Base-by-base conservation (phyloP, 495 filamentous ascomycete species). In the Ramalina peruviana region DNA sequence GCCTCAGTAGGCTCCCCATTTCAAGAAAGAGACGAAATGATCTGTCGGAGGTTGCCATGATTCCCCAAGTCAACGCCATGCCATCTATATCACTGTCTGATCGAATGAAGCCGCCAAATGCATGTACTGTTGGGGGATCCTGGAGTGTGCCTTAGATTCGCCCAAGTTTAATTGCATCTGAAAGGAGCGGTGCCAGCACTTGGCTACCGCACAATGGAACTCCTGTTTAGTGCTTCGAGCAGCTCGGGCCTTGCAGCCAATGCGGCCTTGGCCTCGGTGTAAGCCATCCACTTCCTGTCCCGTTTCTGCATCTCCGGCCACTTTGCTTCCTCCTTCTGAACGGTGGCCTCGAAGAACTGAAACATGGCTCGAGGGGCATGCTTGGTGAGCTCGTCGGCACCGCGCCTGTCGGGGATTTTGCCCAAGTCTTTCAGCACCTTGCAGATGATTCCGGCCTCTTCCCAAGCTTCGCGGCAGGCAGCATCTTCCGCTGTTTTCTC, bases 241-340 rank as follows among this genome's bases (percentile, higher is more conserved):
- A 98, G 72, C 72, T 97, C 93, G 15, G 90, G 90, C 37, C 92
- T 75, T 53, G 76, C 75, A 49, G 75, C 74, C 57, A 98, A 72
- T 37, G 81, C 82, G 52, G 79, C 73, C 48, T 74, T 76, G n/a
- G 93, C 92, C 64, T 90, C 77, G 46, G 75, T 65, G 63, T 85
- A 96, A 12, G 79, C 76, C 62, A 95, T 82, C 92, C 92, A 98
- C 62, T 83, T 77, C 48, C 93, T 80, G 63, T 76, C 79, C 52
- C 92, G 76, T 71, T 94, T 95, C 65, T 94, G 76, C 77, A 78
- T 85, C 72, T 98, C 92, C 4, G 92, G 92, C 92, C 92, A 98
- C 47, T 88, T 75, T 9, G 64, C 66, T 63, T 94, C 86, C 67
- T 93, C 83, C 51, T 78, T 78, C 55, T 85, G 75, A 53, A 96